Evolutionary conservation across 306 rosid species (phyloP), one percentile per base, ranked within the genome.

Genomic region (Argentina anserina): DNA sequence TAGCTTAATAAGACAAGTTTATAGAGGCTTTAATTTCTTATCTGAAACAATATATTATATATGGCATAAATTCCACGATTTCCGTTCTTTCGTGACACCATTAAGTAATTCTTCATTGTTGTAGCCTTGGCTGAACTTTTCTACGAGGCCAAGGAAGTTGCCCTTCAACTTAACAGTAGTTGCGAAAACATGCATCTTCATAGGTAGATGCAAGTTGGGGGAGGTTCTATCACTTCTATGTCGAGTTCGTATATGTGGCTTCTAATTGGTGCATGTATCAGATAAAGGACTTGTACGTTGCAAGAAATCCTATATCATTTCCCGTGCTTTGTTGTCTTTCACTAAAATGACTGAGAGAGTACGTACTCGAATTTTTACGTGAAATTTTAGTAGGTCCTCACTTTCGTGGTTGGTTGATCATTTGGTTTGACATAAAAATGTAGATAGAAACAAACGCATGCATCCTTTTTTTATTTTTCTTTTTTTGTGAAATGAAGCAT

Each of bases 401-500:
- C 37, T 59, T 59, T 59, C 39, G 65, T 29, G 65, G 65, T 59
- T 59, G 65, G 37, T 58, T 58, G 64, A 28, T 58, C n/a, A 58
- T 14, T 58, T 58, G 64, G 39, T 59, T 59, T 59, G 21, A 29
- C 65, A 18, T 29, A 59, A 23, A 55, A 17, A 55, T 23, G 2
- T 13, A 15, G 65, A 28, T n/a, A 0, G 65, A 58, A 10, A 5
- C 65, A 21, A 59, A 21, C 28, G 6, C 1, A 52, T 29, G n/a
- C 39, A 43, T 43, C 47, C 42, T 9, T 4, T 43, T n/a, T n/a
- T n/a, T n/a, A n/a, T n/a, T n/a, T n/a, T n/a, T n/a, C n/a, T n/a
- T n/a, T n/a, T n/a, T n/a, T n/a, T n/a, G n/a, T n/a, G n/a, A n/a
- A n/a, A n/a, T n/a, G n/a, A n/a, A n/a, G n/a, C n/a, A n/a, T n/a